Percentiles rank a stretch among this genome's conserved stretches.
These are phyloP conservation scores for Ophioceras dolichostomum DNA, from an alignment of 2,329 filamentous ascomycete species.

Conservation along the genomic window DNA sequence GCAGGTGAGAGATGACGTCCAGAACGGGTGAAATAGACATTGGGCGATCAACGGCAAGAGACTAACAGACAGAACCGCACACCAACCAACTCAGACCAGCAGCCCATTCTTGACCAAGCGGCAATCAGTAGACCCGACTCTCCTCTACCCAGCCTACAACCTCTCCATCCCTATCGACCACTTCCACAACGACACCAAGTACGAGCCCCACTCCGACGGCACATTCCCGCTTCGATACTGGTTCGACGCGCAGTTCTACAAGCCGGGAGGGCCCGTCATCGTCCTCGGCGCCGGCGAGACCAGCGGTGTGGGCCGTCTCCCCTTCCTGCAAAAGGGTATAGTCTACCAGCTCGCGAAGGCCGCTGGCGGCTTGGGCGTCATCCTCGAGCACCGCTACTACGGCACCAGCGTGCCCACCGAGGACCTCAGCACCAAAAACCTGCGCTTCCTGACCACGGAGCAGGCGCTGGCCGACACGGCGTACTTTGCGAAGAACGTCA, in stretches of 20 bases:
- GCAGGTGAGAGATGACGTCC: background rate
- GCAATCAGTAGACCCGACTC: background rate
- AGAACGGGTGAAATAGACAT: no score
- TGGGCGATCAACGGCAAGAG: no score
- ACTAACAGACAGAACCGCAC: no score
- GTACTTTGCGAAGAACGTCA: conserved; percentile 65
- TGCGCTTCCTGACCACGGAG: conserved; percentile 74
- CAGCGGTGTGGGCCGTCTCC: conserved; percentile 46
- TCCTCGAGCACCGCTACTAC: conserved; percentile 84
- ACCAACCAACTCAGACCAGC: no score
- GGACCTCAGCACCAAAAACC: conserved; percentile 53
- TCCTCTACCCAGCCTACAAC: conserved; percentile 24
- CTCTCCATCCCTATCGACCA: conserved; percentile 55
- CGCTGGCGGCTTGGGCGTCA: conserved; percentile 62
- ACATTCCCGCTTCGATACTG: conserved; percentile 67
- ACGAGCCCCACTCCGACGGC: conserved; percentile 62
- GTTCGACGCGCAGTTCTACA: conserved; percentile 69
- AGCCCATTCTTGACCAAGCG: background rate
- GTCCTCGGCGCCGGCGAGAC: conserved; percentile 65
- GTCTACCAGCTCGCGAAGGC: conserved; percentile 57
- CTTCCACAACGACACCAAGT: conserved; percentile 67
- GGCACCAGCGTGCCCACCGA: conserved; percentile 59
- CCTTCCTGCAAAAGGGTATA: conserved; percentile 68
- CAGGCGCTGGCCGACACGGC: conserved; percentile 72
- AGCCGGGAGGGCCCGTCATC: conserved; percentile 68